These are phyloP conservation scores for Tephrocybe sp. DNA, from an alignment of 768 basidiomycete genomes.

Conservation along the genomic window DNA sequence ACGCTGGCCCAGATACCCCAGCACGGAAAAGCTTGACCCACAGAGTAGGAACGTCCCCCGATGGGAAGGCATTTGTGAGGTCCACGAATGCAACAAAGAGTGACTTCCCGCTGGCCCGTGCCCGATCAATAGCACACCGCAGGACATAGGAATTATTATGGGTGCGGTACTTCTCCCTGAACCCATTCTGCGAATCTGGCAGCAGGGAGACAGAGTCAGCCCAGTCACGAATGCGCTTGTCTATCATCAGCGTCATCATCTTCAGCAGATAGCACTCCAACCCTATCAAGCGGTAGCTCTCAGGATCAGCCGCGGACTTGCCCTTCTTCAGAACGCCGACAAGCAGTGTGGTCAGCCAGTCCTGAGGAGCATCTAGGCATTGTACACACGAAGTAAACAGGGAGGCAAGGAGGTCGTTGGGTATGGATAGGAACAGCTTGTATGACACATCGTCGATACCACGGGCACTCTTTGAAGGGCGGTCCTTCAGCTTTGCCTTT, in stretches of 20 bases:
- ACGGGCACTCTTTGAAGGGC: neutral
- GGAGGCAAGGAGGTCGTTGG: conserved; percentile 8
- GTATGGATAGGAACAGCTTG: neutral
- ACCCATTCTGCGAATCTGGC: conserved; percentile 31
- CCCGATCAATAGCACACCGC: conserved; percentile 20
- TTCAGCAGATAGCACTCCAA: conserved; percentile 30
- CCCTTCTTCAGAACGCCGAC: conserved; percentile 22
- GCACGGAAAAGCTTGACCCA: conserved; percentile 27
- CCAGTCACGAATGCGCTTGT: conserved; percentile 13
- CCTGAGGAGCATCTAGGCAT: conserved; percentile 6
- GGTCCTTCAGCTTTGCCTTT: neutral
- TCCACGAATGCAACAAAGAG: conserved; percentile 24
- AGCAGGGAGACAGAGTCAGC: conserved; percentile 10
- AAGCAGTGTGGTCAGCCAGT: conserved; percentile 18
- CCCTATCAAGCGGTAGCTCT: conserved; percentile 26
- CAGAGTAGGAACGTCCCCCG: conserved; percentile 27
- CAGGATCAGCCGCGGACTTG: conserved; percentile 15
- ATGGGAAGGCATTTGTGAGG: conserved; percentile 35
- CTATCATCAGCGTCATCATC: conserved; percentile 23
- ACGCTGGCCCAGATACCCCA: conserved; percentile 25
- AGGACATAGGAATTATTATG: conserved; percentile 30
- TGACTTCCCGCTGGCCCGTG: conserved; percentile 15
- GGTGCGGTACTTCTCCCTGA: conserved; percentile 23
- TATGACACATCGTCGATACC: neutral
- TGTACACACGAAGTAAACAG: conserved; percentile 18